Base-by-base conservation (phyloP, 208 protist genomes). In the Jaenimonas drosophilae region DNA sequence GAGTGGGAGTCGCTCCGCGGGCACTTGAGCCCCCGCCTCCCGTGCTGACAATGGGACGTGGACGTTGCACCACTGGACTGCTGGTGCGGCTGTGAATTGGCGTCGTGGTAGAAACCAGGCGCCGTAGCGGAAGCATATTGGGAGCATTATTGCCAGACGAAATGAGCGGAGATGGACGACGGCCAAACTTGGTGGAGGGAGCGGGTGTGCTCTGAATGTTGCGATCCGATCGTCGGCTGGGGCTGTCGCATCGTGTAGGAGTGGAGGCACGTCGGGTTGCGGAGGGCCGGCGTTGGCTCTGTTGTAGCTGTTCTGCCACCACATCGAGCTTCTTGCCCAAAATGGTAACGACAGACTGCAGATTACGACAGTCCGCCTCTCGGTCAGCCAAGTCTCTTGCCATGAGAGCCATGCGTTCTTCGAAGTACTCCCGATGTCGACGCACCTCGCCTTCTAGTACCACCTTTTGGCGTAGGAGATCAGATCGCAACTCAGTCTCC, bases 301-400 rank as follows among this genome's bases (percentile, higher is more conserved):
- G 38, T 14, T 40, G 59, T 24, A 47, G 3, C 40, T 73, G 62
- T 16, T 71, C 70, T 24, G 49, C 24, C 4, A 94, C 39, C 2
- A 56, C 42, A 54, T 94, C 86, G 1, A 94, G 50, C 51, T 88
- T 89, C 7, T 80, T 83, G 12, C 82, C 86, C 4, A 94, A 65
- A 43, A 91, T 90, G 27, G 86, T 91, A 21, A 94, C 71, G 21
- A 88, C 82, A 12, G 77, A 64, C 54, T 94, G 86, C n/a, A 94
- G 66, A 33, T 88, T 89, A 16, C 79, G 76, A 58, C 82, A 91
- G 48, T 94, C 86, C 1, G 78, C 82, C 55, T 94, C 81, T 24
- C 86, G 67, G 25, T 87, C 78, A 4, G 78, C 86, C 1, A 94
- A 61, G 54, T 88, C 80, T 39, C 84, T 59, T 7, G 75, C 29